Evolutionary conservation across 179 eudicot species (phyloP), one percentile per base, ranked within the genome.

Genomic region (Beta corolliflora): DNA sequence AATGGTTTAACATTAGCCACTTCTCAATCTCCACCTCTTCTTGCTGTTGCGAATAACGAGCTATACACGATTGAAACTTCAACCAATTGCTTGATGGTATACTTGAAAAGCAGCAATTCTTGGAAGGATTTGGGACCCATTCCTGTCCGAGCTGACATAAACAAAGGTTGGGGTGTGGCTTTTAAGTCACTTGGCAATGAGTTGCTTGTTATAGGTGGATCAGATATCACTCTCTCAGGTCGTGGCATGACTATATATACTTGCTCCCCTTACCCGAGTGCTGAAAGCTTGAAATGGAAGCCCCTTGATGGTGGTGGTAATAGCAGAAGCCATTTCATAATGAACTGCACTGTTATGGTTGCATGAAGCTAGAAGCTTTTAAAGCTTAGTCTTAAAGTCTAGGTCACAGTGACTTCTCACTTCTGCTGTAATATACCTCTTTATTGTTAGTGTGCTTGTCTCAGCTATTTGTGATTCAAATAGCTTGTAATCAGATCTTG

Each of bases 161-260:
- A 77, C 18, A 82, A 80, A 45, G 97, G 97, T 19, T 93, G 96
- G 97, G 97, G 97, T 23, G 93, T 93, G 10, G 97, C 97, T 3
- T 92, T 93, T 78, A 92, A 90, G 88, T 90, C 97, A 0, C 74
- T 91, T 16, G 97, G 97, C 4, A 76, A 90, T n/a, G 87, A 89
- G 79, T 80, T 93, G 77, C 86, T 93, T 19, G 94, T 91, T 9
- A 90, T 92, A 7, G 97, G 94, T 6, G 87, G 88, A 59, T 85
- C 92, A 0, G 59, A 84, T 15, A 55, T 41, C 13, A 69, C 86
- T 18, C 55, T 21, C 46, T 73, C 84, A 12, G 86, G 89, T 11
- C 82, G 82, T n/a, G 81, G 87, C 58, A 87, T 91, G 92, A 89
- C 84, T 2, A 86, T 88, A 19, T 91, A 86, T 81, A 91, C 91